Evolutionary conservation across 305 asterid species (phyloP).

Genomic region (Rubia peregrina): DNA sequence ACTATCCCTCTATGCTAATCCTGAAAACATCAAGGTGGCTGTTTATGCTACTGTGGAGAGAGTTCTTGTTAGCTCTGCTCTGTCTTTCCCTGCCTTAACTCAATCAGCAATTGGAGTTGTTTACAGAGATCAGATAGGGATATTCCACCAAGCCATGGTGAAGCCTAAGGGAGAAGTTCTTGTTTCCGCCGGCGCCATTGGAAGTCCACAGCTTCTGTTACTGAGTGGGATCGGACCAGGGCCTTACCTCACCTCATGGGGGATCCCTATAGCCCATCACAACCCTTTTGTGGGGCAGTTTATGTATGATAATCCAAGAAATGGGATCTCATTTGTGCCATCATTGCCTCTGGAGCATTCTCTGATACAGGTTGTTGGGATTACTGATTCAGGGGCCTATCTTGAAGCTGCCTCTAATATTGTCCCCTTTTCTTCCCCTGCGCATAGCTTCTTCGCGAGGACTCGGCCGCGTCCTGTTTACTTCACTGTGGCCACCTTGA

Average conservation of each 20-base stretch:
- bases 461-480: conserved; percentile 37
- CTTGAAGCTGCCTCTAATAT: conserved; percentile 87
- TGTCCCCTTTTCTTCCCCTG: conserved; percentile 58
- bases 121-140: conserved; percentile 47
- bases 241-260: conserved; percentile 76
- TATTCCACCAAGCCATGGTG: conserved; percentile 67
- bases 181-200: conserved; percentile 72
- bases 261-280: conserved; percentile 67
- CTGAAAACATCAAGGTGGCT: conserved; percentile 47
- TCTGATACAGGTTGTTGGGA: conserved; percentile 84
- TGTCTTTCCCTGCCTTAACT: conserved; percentile 18
- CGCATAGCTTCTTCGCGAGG: conserved; percentile 40
- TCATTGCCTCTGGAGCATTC: conserved; percentile 72
- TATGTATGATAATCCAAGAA: conserved; percentile 80
- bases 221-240: conserved; percentile 88
- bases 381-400: conserved; percentile 59
- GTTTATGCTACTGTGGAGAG: conserved; percentile 67
- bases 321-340: conserved; percentile 77
- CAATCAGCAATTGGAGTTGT: conserved; percentile 57
- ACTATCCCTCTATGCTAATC: conserved; percentile 42
- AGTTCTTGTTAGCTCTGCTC: conserved; percentile 38
- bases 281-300: conserved; percentile 68
- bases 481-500: conserved; percentile 72
- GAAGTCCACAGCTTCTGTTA: conserved; percentile 80
- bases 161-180: conserved; percentile 57